Conservation (phyloP, 2,329 filamentous ascomycete genomes). For the Leptographium procerum region DNA sequence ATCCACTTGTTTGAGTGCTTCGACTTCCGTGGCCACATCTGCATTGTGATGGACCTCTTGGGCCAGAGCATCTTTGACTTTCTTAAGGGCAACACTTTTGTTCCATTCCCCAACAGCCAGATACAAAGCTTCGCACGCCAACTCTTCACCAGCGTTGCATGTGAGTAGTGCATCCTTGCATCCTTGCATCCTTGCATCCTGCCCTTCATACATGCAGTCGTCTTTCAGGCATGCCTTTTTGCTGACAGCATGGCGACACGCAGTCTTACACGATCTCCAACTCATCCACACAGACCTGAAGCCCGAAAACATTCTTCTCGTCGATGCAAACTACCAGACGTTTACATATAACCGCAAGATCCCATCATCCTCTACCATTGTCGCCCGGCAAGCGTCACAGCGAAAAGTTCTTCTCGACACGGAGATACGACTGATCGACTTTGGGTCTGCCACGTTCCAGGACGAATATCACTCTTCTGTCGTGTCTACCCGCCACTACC, state of each 20-base stretch:
- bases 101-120: conserved; percentile 95
- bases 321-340: conserved; percentile 53
- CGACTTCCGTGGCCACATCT: conserved; percentile 94
- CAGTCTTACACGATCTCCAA: conserved; percentile 91
- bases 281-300: conserved; percentile 83
- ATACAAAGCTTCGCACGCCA: conserved; percentile 96
- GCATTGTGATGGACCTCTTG: conserved; percentile 65
- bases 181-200: no score
- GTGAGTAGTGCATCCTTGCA: conserved; percentile 47
- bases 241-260: neutral
- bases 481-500: conserved; percentile 58
- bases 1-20: conserved; percentile 96
- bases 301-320: conserved; percentile 59
- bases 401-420: conserved; percentile 55
- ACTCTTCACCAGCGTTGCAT: conserved; percentile 94
- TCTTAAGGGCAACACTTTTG: conserved; percentile 86
- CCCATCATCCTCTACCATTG: conserved; percentile 51
- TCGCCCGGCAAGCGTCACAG: conserved; percentile 50
- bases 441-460: conserved; percentile 61
- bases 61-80: conserved; percentile 98
- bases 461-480: conserved; percentile 64
- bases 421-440: conserved; percentile 60
- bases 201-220: no score
- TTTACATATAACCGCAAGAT: conserved; percentile 62
- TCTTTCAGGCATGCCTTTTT: neutral